Evolutionary conservation across 2,329 filamentous ascomycete genomes (phyloP).

Genomic region (Neofusicoccum sp.): DNA sequence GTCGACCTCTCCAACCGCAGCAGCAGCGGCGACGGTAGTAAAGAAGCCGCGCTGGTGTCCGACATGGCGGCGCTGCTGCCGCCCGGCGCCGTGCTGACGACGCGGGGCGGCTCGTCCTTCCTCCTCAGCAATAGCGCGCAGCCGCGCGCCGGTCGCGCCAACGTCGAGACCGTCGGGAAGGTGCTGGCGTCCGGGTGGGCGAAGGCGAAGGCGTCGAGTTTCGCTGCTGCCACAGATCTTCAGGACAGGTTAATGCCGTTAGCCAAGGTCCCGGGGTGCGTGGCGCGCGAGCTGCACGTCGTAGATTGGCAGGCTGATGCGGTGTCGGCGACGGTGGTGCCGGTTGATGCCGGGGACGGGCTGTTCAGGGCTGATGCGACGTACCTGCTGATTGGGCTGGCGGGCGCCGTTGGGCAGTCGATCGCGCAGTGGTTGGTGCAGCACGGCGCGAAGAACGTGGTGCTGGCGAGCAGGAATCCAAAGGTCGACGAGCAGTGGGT

Average conservation of each 20-base stretch:
- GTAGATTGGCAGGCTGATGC: neutral
- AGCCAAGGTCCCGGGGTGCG: too few species aligned
- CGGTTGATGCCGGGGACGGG: neutral
- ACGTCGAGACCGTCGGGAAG: neutral
- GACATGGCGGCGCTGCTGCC: neutral
- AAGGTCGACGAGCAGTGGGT: slow-evolving; percentile 36
- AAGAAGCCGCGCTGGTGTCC: neutral
- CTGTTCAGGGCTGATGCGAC: slow-evolving; percentile 23
- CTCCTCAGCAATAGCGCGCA: neutral
- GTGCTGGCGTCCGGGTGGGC: neutral
- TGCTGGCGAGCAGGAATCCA: slow-evolving; percentile 45
- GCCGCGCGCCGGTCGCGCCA: neutral
- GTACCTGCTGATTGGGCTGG: slow-evolving; percentile 28
- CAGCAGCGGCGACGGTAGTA: too few species aligned
- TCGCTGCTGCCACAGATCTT: too few species aligned
- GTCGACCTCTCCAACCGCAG: too few species aligned
- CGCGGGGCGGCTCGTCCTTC: neutral
- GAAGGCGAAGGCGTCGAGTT: neutral
- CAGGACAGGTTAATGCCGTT: too few species aligned
- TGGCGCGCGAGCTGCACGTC: neutral
- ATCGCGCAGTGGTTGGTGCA: slow-evolving; percentile 29
- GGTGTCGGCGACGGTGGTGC: neutral
- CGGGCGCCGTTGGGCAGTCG: slow-evolving; percentile 27
- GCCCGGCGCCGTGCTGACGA: neutral
- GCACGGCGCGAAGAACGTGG: slow-evolving; percentile 27